Base-by-base conservation (phyloP, 345 rosid genomes). In the Erysimum cheiranthoides region DNA sequence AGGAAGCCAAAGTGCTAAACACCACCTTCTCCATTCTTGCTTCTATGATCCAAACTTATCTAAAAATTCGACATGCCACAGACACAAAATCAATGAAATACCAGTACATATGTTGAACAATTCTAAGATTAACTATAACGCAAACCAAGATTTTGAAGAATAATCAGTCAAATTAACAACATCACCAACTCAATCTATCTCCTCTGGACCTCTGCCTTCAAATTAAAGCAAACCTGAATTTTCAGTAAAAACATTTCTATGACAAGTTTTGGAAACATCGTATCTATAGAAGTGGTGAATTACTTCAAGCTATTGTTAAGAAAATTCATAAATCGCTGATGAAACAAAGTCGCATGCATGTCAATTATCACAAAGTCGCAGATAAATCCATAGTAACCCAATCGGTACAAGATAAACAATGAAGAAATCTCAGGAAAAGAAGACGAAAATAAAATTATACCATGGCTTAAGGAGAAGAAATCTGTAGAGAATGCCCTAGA, bases 401-500 rank as follows among this genome's bases (percentile, higher is more conserved):
- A 56, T 10, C 45, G 34, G 34, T 58, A 25, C 54, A 45, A 70
- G 25, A 31, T 6, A 73, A 42, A 51, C 18, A 14, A 12, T 27
- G 68, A 73, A 39, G 75, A 62, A 39, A 39, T 28, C 16, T 39
- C 2, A 2, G 27, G 21, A 31, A 21, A 66, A 35, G 12, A 72
- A 31, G 8, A 42, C 0, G 3, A 16, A 72, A 6, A 18, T 7
- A 73, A 53, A 5, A 13, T 58, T 3, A 58, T 61, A 73, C 77
- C 77, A 73, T 73, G 9, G 77, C 56, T 52, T 40, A 53, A 42
- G 54, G 63, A 32, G 70, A 73, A 12, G 63, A 32, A 18, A 40
- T 63, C 62, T 62, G 35, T 35, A 10, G 27, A 45, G 10, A 31
- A 12, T 52, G 25, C 43, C 51, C 62, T 68, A 8, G 45, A 53